Evolutionary conservation across 768 basidiomycete species (phyloP), one percentile per base, ranked within the genome.

Genomic region (Tulasnella sp.): DNA sequence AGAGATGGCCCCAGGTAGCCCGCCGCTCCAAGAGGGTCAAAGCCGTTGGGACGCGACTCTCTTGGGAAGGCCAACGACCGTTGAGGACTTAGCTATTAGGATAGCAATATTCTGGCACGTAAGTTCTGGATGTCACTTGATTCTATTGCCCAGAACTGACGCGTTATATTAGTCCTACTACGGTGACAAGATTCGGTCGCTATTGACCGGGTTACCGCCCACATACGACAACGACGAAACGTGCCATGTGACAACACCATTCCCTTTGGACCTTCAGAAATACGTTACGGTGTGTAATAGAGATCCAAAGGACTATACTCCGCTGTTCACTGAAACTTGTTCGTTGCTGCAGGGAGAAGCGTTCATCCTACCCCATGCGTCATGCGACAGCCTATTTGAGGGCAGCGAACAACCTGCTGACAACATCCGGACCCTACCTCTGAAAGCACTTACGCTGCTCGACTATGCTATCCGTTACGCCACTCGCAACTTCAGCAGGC

Each of bases 191-290:
- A 23, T 55, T 26, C 74, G 44, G 9, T 75, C 74, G 9, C 26
- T 75, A 13, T 42, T 61, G 18, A 75, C 74, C 0, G 74, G 74
- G 3, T 20, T 75, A 18, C 74, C 55, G 5, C 37, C 74, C 11
- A 61, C 42, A 3, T 75, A 75, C 48, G 55, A 75, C 37, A 48
- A 75, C 18, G 37, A 40, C 35, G 44, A 37, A 23, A 39, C 39
- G 23, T 40, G 37, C 18, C 46, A 75, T 11, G 46, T 75, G 7
- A 75, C 74, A 23, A 79, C 79, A 23, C 39, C 70, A 16, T 79
- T 79, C 79, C 77, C 77, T 20, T 20, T 51, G 32, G 40, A 57
- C n/a, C 48, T 79, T 37, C 79, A 79, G 29, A 78, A 79, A 42
- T 79, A 79, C 69, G 40, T 48, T 15, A 18, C 78, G 29, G 79